Evolutionary conservation across 306 rosid genomes (phyloP), one percentile per base, ranked within the genome.

Genomic region (Quercus gilva): DNA sequence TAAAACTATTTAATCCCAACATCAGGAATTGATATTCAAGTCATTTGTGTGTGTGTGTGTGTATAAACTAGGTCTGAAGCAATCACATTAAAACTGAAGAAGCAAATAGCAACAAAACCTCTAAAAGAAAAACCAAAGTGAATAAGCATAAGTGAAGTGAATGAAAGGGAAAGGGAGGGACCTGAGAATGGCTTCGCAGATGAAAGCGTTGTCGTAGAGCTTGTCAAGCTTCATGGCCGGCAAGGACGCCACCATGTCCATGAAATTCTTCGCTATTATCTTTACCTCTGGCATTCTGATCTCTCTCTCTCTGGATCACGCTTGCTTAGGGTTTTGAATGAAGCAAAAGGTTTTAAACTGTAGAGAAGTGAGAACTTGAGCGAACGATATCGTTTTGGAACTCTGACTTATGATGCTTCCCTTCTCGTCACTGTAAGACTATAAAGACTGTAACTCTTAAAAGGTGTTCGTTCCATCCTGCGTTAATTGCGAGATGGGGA

Each of bases 161-260:
- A 45, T 45, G 4, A 45, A 45, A 45, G 15, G 14, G 14, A 45
- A 33, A 33, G 53, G 53, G 4, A 49, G 35, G 37, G 75, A 94
- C 99, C 99, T 92, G 86, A 95, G 92, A 85, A 95, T 92, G 80
- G 99, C 98, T 86, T 92, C 98, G 81, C 99, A 92, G 83, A 95
- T 91, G 90, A 95, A 95, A 2, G 96, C 91, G 69, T 90, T 93
- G 33, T 91, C 87, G 73, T 90, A 95, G 84, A 95, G 96, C 57
- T 83, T 85, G 75, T 92, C 98, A 56, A 95, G 99, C 92, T 92
- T 95, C 87, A 90, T 88, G 89, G 97, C 84, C 33, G 97, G 99
- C 92, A 95, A 84, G 80, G 98, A 87, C 63, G 97, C 95, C 87
- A 92, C 99, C 99, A 95, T 95, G 88, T 95, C 99, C 99, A 95